phyloP scores from a whole-genome alignment of 2,329 filamentous ascomycete species.

The Dryadomyces quercivorus region DNA sequence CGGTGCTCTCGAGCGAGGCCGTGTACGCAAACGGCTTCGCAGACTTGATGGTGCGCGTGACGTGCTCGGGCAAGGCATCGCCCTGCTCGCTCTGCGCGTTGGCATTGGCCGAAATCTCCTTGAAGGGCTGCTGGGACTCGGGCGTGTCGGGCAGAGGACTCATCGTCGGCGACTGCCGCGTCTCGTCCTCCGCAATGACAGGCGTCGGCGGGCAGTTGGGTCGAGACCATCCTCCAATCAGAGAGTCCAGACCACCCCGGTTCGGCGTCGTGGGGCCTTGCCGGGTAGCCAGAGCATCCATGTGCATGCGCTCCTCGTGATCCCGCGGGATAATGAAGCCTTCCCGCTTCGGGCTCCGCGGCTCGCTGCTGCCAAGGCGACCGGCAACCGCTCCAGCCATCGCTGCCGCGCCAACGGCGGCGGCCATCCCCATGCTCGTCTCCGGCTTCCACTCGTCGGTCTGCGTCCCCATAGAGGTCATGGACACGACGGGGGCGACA shows the following conservation, averaged over 20 bases:
- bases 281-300: background rate
- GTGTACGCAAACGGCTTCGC: too few species aligned
- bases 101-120: slow-evolving; percentile 48
- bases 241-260: slow-evolving; percentile 27
- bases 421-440: background rate
- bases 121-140: slow-evolving; percentile 45
- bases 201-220: slow-evolving; percentile 24
- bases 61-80: background rate
- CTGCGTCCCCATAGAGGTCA: slow-evolving; percentile 6
- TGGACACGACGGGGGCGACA: slow-evolving; percentile 10
- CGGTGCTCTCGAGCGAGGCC: slow-evolving; percentile 35
- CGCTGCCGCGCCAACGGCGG: slow-evolving; percentile 1
- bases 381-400: slow-evolving; percentile 16
- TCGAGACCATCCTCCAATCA: slow-evolving; percentile 32
- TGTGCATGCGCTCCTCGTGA: slow-evolving; percentile 9
- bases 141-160: slow-evolving; percentile 31
- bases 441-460: slow-evolving; percentile 11
- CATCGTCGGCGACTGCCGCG: slow-evolving; percentile 37
- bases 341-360: slow-evolving; percentile 38
- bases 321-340: slow-evolving; percentile 45
- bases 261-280: slow-evolving; percentile 25
- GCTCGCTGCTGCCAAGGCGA: slow-evolving; percentile 25
- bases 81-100: background rate
- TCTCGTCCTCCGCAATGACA: slow-evolving; percentile 53
- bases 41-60: too few species aligned